phyloP scores from a whole-genome alignment of 306 rosid species.

The Trifolium subterraneum region DNA sequence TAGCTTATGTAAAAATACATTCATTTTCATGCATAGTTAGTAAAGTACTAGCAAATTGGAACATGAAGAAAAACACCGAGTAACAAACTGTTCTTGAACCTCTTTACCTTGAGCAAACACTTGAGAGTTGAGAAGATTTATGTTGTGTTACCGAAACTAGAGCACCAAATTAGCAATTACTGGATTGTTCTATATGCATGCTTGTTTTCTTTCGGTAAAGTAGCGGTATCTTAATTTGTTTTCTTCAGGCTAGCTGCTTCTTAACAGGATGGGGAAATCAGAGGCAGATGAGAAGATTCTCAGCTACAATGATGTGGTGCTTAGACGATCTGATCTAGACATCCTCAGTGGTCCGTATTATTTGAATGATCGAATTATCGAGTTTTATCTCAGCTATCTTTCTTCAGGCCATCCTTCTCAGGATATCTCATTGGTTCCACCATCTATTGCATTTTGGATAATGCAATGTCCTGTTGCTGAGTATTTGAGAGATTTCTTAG shows the following conservation, averaged over 20 bases:
- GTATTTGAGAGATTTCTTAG: slow-evolving; percentile 65
- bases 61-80: slow-evolving; percentile 10
- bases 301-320: slow-evolving; percentile 88
- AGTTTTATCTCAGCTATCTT: slow-evolving; percentile 78
- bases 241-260: slow-evolving; percentile 39
- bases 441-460: slow-evolving; percentile 88
- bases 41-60: no score
- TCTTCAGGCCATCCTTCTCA: slow-evolving; percentile 54
- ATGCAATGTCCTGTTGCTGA: slow-evolving; percentile 61
- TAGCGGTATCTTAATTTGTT: neutral
- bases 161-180: slow-evolving; percentile 7
- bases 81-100: no score
- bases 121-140: neutral
- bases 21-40: no score
- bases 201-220: neutral
- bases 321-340: slow-evolving; percentile 75
- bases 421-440: slow-evolving; percentile 71
- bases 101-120: slow-evolving; percentile 8
- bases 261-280: slow-evolving; percentile 54
- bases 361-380: slow-evolving; percentile 83
- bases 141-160: slow-evolving; percentile 3
- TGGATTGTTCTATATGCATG: neutral
- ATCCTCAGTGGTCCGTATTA: slow-evolving; percentile 75
- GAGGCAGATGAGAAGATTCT: slow-evolving; percentile 73
- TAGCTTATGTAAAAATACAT: no score